A percentile compares a stretch with the other conserved stretches of the same genome.
Conservation (phyloP, 805 yeast genomes). For the Komagataella phaffii region DNA sequence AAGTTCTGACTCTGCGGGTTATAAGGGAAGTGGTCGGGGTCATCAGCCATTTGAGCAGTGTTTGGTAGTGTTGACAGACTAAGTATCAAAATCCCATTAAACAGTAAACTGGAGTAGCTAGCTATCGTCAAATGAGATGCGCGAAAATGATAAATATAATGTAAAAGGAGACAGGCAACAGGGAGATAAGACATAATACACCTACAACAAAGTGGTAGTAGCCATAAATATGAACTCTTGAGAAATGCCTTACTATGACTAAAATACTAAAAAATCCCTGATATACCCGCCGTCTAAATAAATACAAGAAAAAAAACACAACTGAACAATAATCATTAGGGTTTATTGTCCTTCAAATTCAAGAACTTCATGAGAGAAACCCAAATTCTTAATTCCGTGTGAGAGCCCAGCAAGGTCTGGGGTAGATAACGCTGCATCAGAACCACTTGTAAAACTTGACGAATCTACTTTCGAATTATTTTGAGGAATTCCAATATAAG, state of each 20-base stretch:
- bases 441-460: not conserved
- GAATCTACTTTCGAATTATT: not conserved
- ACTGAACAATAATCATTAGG: not conserved
- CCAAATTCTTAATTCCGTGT: not conserved
- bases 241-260: not conserved
- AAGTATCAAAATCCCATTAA: not conserved
- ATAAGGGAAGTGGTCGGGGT: slow-evolving; percentile 6
- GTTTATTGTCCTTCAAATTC: not conserved
- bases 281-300: not conserved
- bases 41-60: not conserved
- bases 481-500: not conserved
- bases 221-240: too few relatives aligned
- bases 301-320: not conserved
- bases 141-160: too few relatives aligned
- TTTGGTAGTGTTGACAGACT: not conserved
- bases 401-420: not conserved
- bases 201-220: not conserved
- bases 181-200: too few relatives aligned
- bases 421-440: not conserved
- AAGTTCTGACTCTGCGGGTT: slow-evolving; percentile 30
- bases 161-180: too few relatives aligned
- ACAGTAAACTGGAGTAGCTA: too few relatives aligned
- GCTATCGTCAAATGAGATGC: too few relatives aligned
- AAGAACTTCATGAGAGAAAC: not conserved
- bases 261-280: not conserved